Conservation (phyloP, 768 basidiomycete species). For the Pulveroboletus frians region DNA sequence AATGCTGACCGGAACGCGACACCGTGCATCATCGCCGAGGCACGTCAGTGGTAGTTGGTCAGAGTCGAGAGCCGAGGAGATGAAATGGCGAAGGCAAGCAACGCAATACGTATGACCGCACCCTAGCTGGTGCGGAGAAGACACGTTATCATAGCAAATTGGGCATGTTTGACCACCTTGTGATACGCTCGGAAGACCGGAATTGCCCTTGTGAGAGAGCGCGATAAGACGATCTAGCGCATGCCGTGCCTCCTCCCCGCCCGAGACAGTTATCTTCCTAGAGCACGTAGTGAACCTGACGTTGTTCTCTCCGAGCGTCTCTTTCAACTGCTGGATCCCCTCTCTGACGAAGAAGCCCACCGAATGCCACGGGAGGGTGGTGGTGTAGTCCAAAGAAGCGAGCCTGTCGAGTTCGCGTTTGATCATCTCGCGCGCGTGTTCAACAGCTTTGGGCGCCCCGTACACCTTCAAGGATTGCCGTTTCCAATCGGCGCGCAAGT, state of each 20-base stretch:
- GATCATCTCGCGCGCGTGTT: slow-evolving; percentile 42
- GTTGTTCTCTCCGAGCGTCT: slow-evolving; percentile 50
- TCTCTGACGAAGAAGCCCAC: slow-evolving; percentile 48
- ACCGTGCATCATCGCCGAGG: slow-evolving; percentile 59
- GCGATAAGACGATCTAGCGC: slow-evolving; percentile 41
- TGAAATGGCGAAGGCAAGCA: slow-evolving; percentile 52
- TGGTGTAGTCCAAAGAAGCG: slow-evolving; percentile 38
- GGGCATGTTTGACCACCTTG: slow-evolving; percentile 37
- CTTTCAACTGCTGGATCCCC: slow-evolving; percentile 47
- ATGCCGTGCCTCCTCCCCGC: slow-evolving; percentile 52
- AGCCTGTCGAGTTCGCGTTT: slow-evolving; percentile 44
- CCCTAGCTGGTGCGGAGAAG: slow-evolving; percentile 42
- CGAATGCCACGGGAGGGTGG: slow-evolving; percentile 35
- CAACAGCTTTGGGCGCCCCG: slow-evolving; percentile 37
- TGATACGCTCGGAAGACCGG: not conserved
- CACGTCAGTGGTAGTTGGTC: slow-evolving; percentile 64
- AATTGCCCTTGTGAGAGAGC: slow-evolving; percentile 32
- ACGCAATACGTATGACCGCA: slow-evolving; percentile 71
- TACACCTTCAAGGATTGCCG: slow-evolving; percentile 41
- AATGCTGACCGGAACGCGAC: slow-evolving; percentile 50
- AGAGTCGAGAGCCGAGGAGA: slow-evolving; percentile 50
- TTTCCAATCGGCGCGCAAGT: slow-evolving; percentile 44
- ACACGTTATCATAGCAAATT: slow-evolving; percentile 45
- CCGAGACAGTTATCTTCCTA: slow-evolving; percentile 45
- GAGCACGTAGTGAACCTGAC: slow-evolving; percentile 41